Evolutionary conservation across 2,329 filamentous ascomycete species (phyloP).

Genomic region (Colletotrichum chlorophyti): DNA sequence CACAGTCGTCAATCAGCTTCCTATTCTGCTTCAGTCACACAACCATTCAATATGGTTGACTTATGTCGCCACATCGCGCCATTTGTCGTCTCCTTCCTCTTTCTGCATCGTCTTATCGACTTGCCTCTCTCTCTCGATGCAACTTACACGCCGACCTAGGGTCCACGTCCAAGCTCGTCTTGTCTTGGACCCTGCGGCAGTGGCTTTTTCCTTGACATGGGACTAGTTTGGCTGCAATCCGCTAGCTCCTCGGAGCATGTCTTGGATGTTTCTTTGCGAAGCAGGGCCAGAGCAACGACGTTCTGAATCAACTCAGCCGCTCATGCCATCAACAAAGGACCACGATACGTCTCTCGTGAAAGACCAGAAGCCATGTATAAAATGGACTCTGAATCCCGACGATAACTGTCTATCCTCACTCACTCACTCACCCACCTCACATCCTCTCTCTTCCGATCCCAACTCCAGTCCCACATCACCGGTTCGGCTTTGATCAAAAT

Average conservation of each 20-base stretch:
- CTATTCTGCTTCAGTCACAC: slow-evolving; percentile 7
- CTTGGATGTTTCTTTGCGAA: background rate
- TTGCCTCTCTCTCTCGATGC: background rate
- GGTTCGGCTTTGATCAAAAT: slow-evolving; percentile 13
- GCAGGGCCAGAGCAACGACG: slow-evolving; percentile 2
- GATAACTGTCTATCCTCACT: background rate
- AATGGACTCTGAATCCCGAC: background rate
- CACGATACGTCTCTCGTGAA: background rate
- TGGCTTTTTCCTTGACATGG: background rate
- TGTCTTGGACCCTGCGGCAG: background rate
- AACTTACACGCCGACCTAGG: background rate
- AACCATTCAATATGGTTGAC: background rate
- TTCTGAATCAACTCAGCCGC: background rate
- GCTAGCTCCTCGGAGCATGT: slow-evolving; percentile 2
- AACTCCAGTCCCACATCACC: slow-evolving; percentile 6
- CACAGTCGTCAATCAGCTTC: slow-evolving; percentile 18
- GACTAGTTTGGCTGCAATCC: no score
- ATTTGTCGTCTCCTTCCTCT: slow-evolving; percentile 26
- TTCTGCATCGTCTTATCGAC: slow-evolving; percentile 20
- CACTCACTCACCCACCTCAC: background rate
- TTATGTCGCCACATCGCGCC: slow-evolving; percentile 22
- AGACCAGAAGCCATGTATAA: slow-evolving; percentile 6
- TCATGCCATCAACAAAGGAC: background rate
- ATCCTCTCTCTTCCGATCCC: slow-evolving; percentile 11
- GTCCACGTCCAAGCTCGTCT: background rate